phyloP scores from a whole-genome alignment of 345 rosid genomes.

The Eucalyptus urophylla region DNA sequence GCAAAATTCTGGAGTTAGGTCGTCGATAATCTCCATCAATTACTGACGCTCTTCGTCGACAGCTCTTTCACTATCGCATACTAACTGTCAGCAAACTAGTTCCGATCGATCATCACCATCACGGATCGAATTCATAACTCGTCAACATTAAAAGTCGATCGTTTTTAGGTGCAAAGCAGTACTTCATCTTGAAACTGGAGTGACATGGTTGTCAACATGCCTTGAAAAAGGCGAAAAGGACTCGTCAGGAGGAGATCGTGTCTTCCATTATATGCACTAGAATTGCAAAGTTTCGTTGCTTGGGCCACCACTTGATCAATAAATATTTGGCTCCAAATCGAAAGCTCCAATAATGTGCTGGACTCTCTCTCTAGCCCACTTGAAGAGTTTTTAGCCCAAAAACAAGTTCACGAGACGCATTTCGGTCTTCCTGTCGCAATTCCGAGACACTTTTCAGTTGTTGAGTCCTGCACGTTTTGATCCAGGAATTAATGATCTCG shows the following conservation, averaged over 20 bases:
- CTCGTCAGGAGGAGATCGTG: neutral
- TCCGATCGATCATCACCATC: fast-evolving
- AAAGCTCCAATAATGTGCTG: neutral
- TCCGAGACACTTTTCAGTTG: neutral
- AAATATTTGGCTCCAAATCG: neutral
- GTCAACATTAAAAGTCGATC: fast-evolving
- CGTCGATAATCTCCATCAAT: neutral
- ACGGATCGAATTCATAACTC: fast-evolving
- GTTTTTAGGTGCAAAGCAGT: neutral
- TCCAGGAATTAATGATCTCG: neutral
- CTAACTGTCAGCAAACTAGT: neutral
- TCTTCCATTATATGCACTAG: neutral
- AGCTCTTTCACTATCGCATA: fast-evolving
- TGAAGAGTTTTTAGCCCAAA: neutral
- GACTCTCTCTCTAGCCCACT: neutral
- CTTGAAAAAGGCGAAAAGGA: neutral
- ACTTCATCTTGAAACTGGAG: neutral
- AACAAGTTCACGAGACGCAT: neutral
- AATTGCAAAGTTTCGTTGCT: neutral
- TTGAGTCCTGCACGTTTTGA: neutral
- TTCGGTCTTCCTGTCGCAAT: neutral
- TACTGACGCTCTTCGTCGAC: neutral
- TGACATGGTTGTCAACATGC: fast-evolving
- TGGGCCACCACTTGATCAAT: neutral
- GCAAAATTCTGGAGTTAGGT: neutral